Evolutionary conservation across 78 protist genomes (phyloP).

Genomic region (Cavenderia fasciculata): DNA sequence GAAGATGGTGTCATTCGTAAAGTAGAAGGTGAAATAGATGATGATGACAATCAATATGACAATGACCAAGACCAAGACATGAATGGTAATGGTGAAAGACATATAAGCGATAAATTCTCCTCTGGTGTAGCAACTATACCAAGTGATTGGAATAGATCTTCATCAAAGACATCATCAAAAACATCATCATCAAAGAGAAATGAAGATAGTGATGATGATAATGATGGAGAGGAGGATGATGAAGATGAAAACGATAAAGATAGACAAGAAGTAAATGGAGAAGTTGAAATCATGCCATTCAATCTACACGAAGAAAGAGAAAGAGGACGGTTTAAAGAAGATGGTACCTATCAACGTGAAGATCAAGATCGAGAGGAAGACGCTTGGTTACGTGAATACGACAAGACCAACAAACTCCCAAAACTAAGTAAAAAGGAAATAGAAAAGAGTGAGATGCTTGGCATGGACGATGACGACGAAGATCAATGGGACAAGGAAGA

Average conservation of each 20-base stretch:
- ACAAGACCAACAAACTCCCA: slow-evolving; percentile 14
- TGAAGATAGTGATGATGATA: not conserved
- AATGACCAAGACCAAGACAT: not conserved
- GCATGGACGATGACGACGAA: slow-evolving; percentile 52
- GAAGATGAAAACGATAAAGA: not conserved
- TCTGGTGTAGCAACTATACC: no score
- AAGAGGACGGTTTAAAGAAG: slow-evolving; percentile 13
- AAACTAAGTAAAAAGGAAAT: slow-evolving; percentile 20
- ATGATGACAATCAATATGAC: not conserved
- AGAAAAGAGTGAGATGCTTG: not conserved
- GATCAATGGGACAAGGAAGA: slow-evolving; percentile 69
- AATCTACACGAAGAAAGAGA: slow-evolving; percentile 16
- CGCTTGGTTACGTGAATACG: slow-evolving; percentile 61
- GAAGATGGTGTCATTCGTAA: slow-evolving; percentile 7
- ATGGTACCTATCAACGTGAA: slow-evolving; percentile 30
- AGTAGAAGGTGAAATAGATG: slow-evolving; percentile 32
- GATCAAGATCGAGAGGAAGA: slow-evolving; percentile 13
- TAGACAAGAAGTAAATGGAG: not conserved
- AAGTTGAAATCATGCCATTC: slow-evolving; percentile 25
- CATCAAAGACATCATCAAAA: no score
- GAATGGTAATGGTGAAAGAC: not conserved
- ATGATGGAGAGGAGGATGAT: not conserved
- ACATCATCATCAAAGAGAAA: not conserved
- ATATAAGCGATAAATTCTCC: no score
- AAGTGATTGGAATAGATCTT: not conserved